Evolutionary conservation across 2,329 filamentous ascomycete genomes (phyloP).

Genomic region (Pseudophaeomoniella oleicola): DNA sequence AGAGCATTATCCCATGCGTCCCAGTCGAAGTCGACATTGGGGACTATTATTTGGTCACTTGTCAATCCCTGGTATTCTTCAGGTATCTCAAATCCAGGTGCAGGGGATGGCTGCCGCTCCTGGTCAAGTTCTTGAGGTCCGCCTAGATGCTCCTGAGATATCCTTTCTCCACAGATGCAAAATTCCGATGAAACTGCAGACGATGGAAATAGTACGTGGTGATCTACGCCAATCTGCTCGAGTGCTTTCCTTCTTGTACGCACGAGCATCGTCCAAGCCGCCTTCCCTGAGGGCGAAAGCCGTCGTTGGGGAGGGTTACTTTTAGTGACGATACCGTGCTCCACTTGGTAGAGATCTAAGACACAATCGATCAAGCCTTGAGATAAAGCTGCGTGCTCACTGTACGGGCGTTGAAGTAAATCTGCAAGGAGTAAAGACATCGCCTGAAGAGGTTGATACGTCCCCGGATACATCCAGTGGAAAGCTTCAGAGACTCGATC

Average conservation of each 20-base stretch:
- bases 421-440: conserved; percentile 10
- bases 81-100: neutral
- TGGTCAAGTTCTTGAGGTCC: neutral
- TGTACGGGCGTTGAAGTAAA: conserved; percentile 9
- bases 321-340: conserved; percentile 8
- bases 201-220: conserved; percentile 8
- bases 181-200: conserved; percentile 4
- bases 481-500: conserved; percentile 9
- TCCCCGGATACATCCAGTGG: conserved; percentile 13
- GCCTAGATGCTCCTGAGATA: neutral
- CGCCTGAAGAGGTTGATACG: conserved; percentile 12
- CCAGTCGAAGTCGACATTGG: conserved; percentile 8
- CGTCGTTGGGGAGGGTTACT: conserved; percentile 6
- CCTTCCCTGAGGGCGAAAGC: conserved; percentile 8
- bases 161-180: conserved; percentile 9
- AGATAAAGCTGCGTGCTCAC: conserved; percentile 9
- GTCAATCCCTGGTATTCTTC: neutral
- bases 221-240: conserved; percentile 8
- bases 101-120: neutral
- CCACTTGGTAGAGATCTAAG: conserved; percentile 10
- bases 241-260: conserved; percentile 7
- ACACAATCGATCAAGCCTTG: conserved; percentile 9
- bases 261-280: conserved; percentile 9
- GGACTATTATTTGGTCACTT: conserved; percentile 3
- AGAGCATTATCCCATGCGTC: conserved; percentile 7